Conservation (phyloP, 192 early-diverging fungal species). For the Jimgerdemannia flammicorona region DNA sequence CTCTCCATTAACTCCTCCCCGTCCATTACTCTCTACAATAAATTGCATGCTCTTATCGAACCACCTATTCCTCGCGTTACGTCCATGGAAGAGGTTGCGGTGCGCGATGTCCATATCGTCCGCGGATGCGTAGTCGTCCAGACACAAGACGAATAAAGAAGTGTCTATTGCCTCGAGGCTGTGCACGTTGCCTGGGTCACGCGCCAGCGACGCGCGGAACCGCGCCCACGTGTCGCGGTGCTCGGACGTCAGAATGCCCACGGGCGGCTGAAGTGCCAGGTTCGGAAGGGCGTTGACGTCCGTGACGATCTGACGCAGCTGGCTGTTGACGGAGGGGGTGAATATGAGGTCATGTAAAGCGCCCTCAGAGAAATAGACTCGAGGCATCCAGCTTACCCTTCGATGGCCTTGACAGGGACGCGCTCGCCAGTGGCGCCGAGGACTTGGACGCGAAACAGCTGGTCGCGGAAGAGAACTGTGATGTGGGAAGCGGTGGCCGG, state of each 20-base stretch:
- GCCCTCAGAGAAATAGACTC: not conserved
- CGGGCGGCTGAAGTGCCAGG: slow-evolving; percentile 49
- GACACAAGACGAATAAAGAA: slow-evolving; percentile 82
- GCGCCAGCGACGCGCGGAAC: slow-evolving; percentile 45
- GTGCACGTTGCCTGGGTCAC: slow-evolving; percentile 41
- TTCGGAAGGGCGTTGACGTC: slow-evolving; percentile 35
- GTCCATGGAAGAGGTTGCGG: slow-evolving; percentile 74
- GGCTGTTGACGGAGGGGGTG: slow-evolving; percentile 11
- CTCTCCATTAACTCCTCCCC: slow-evolving; percentile 91
- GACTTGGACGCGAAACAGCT: slow-evolving; percentile 83
- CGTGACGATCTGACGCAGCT: slow-evolving; percentile 39
- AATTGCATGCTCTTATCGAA: slow-evolving; percentile 95
- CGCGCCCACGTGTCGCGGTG: slow-evolving; percentile 86
- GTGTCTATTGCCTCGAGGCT: slow-evolving; percentile 65
- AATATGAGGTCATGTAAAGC: not conserved
- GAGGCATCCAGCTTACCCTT: slow-evolving; percentile 25
- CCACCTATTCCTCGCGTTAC: slow-evolving; percentile 85
- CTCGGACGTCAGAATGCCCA: slow-evolving; percentile 82
- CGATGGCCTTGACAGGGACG: slow-evolving; percentile 45
- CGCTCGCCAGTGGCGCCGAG: slow-evolving; percentile 59
- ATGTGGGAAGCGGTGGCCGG: slow-evolving; percentile 78
- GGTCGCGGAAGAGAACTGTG: slow-evolving; percentile 80
- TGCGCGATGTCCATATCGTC: slow-evolving; percentile 62
- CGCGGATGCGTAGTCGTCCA: slow-evolving; percentile 73
- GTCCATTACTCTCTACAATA: slow-evolving; percentile 79